Base-by-base conservation (phyloP, 495 filamentous ascomycete species). In the Trichoderma orchidacearum region DNA sequence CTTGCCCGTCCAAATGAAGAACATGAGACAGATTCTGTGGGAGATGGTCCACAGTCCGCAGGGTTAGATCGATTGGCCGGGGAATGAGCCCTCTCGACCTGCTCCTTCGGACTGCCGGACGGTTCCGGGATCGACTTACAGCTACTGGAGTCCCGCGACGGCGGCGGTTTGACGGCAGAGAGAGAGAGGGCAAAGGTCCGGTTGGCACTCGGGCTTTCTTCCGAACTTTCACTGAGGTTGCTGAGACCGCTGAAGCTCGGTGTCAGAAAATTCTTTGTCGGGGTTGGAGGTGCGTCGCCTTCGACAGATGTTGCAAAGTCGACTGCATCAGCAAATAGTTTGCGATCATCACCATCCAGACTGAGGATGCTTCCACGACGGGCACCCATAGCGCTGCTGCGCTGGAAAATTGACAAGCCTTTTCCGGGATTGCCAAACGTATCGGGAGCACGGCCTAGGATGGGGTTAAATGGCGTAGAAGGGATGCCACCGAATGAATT, bases 251-350 rank as follows among this genome's bases (percentile, higher is more conserved):
- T 31, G 13, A 61, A 58, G 23, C 59, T 66, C 63, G 62, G 71
- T 63, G 60, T 60, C 27, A 67, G 60, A 3, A 76, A 66, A 60
- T 84, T 85, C 69, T 95, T 97, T 1, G 94, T 97, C 2, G 93
- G 93, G 11, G 93, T 98, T 9, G 91, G 90, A 23, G 91, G 91
- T 25, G 94, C 71, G 21, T 95, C 87, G 60, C 92, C 89, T 34
- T 75, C 78, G 45, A 60, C 54, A 59, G 59, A 55, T 21, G 81
- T 75, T 3, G 78, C 72, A 60, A 84, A 81, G 59, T 80, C 82
- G 41, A 83, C 77, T 9, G 68, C 68, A 17, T 79, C 79, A 9
- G 71, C 76, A 31, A 77, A 59, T 69, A 76, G 67, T 55, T 69
- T 62, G 17, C 62, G 65, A 3, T 94, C 89, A 56, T 92, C 86